These are phyloP conservation scores for Astrothelium macrocarpum DNA, from an alignment of 495 filamentous ascomycete species.

Conservation along the genomic window DNA sequence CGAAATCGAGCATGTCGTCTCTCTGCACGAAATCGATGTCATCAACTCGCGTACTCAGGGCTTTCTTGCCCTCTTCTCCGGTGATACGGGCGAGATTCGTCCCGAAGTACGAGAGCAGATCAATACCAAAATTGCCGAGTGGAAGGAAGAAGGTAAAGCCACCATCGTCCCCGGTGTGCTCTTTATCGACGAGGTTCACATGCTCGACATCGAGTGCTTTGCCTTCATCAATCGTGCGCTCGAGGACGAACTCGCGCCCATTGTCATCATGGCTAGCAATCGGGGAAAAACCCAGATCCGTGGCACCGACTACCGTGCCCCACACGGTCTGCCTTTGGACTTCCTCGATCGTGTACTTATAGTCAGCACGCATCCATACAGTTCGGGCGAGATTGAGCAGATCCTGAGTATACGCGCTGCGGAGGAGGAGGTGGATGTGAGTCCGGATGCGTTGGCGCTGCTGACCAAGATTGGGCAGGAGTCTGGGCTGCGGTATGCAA, in stretches of 20 bases:
- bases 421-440: constrained; percentile 90
- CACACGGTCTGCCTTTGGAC: constrained; percentile 89
- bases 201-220: constrained; percentile 99
- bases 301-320: constrained; percentile 82
- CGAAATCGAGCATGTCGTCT: constrained; percentile 94
- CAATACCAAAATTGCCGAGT: constrained; percentile 94
- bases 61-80: constrained; percentile 91
- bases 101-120: constrained; percentile 97
- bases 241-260: constrained; percentile 85
- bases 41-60: constrained; percentile 98
- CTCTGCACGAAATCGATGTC: constrained; percentile 95
- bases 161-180: constrained; percentile 95
- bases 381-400: constrained; percentile 72
- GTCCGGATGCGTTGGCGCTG: constrained; percentile 77
- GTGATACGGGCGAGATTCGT: constrained; percentile 95
- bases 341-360: constrained; percentile 95
- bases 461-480: constrained; percentile 94
- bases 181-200: constrained; percentile 99
- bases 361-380: constrained; percentile 89
- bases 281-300: constrained; percentile 84
- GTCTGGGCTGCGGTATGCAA: constrained; percentile 82
- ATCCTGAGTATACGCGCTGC: constrained; percentile 85
- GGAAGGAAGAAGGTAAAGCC: constrained; percentile 98
- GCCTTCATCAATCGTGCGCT: constrained; percentile 95
- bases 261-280: constrained; percentile 99